Conservation (phyloP, 257 asterid species). For the Verbascum thapsus region DNA sequence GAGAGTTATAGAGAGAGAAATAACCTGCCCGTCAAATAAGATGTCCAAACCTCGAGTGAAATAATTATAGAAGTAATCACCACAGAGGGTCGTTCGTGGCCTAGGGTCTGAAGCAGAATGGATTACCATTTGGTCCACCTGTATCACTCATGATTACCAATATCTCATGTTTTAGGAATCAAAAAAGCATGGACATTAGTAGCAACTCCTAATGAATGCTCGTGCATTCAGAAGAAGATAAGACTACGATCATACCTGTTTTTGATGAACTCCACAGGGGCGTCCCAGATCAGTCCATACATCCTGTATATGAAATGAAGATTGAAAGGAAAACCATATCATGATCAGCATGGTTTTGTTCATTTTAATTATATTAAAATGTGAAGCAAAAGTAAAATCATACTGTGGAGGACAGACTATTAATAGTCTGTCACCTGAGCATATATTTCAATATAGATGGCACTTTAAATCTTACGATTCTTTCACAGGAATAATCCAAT, state of each 20-base stretch:
- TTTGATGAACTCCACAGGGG: slow-evolving; percentile 81
- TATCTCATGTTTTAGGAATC: slow-evolving; percentile 15
- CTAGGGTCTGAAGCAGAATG: slow-evolving; percentile 86
- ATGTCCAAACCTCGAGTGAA: slow-evolving; percentile 83
- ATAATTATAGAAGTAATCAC: slow-evolving; percentile 83
- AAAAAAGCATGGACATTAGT: slow-evolving; percentile 1
- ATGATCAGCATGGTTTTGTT: too few species aligned
- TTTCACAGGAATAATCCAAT: not conserved
- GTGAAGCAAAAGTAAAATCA: slow-evolving; percentile 13
- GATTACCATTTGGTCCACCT: slow-evolving; percentile 94
- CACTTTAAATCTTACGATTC: not conserved
- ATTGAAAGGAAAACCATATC: not conserved
- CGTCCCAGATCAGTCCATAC: slow-evolving; percentile 92
- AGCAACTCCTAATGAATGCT: not conserved
- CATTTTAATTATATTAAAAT: not conserved
- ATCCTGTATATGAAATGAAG: slow-evolving; percentile 49
- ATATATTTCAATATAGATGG: not conserved
- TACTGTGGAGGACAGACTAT: too few species aligned
- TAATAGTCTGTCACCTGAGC: too few species aligned
- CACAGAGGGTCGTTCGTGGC: slow-evolving; percentile 78
- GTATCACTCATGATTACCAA: slow-evolving; percentile 30
- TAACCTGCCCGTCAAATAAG: slow-evolving; percentile 82
- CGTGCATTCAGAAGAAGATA: slow-evolving; percentile 14
- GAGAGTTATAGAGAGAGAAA: not conserved
- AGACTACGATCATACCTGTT: slow-evolving; percentile 28